Evolutionary conservation across 2,329 filamentous ascomycete species (phyloP), one percentile per base, ranked within the genome.

Genomic region (Cladosporium sp.): DNA sequence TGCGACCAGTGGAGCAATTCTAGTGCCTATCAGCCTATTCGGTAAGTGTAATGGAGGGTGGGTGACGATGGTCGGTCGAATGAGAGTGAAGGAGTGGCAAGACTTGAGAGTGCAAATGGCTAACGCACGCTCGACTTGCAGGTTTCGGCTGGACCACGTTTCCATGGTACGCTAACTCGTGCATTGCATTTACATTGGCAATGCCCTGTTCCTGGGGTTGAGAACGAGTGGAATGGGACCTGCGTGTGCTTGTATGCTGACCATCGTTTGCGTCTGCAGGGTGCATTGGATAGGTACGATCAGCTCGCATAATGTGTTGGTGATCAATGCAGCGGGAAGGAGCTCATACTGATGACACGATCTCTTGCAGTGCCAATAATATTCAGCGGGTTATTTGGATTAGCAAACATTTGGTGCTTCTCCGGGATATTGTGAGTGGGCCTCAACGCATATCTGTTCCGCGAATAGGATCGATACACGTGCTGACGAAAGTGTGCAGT

Each of bases 121-220:
- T 58, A 36, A 58, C 55, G 39, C 45, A 34, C 45, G 37, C 34
- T 36, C 43, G 37, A 55, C 54, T 55, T 54, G 66, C 73, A 78
- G 77, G 76, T 75, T 96, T 96, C 74, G 91, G 85, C 8, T 96
- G 91, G 89, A 92, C 89, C 4, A 88, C 88, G 14, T 92, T 87
- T 71, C 73, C 86, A 2, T 82, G 65, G 83, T 96, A 51, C 90
- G 74, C 86, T 90, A 61, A 50, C 2, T 6, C 47, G 81, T 56
- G 59, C 45, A 78, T 85, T 50, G n/a, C 47, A 50, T 34, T n/a
- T 19, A 25, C 47, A 50, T 49, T 54, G 59, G 50, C 50, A 40
- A 59, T 58, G 61, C 50, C 59, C 56, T 60, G 54, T 60, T 65
- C 40, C 64, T 56, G 52, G 20, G 56, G 30, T 58, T 58, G 45